phyloP scores from a whole-genome alignment of 1,284 basidiomycete species.

The Chondrostereum purpureum region DNA sequence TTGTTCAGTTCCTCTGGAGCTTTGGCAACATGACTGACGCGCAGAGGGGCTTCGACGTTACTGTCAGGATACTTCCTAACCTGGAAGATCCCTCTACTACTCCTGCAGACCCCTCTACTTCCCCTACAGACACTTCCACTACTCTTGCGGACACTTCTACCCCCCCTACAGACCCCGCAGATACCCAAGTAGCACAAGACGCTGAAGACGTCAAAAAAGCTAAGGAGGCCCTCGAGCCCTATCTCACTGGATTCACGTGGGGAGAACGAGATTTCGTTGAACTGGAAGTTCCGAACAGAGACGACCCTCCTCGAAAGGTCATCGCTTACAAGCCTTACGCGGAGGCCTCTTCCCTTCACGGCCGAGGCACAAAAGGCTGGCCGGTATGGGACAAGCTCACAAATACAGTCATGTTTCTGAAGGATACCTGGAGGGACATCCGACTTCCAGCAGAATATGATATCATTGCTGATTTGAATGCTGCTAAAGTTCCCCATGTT shows the following conservation, averaged over 20 bases:
- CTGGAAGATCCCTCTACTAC: too few relatives aligned
- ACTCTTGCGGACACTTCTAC: too few relatives aligned
- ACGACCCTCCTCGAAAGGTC: not conserved
- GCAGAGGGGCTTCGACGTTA: not conserved
- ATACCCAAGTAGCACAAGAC: too few relatives aligned
- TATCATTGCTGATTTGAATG: constrained; percentile 12
- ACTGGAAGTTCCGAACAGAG: too few relatives aligned
- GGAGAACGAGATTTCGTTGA: not conserved
- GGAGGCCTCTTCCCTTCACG: not conserved
- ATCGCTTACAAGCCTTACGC: not conserved
- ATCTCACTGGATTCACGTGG: too few relatives aligned
- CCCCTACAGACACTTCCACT: not conserved
- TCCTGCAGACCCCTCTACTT: too few relatives aligned
- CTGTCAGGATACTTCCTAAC: too few relatives aligned
- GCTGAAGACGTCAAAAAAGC: not conserved
- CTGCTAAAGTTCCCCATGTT: constrained; percentile 12
- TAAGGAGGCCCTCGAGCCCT: too few relatives aligned
- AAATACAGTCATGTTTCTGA: not conserved
- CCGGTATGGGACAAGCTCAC: not conserved
- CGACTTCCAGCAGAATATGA: constrained; percentile 10
- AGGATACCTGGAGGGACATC: not conserved
- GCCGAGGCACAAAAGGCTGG: not conserved
- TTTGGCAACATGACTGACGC: not conserved
- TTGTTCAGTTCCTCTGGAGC: constrained; percentile 4
- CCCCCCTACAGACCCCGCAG: too few relatives aligned